A percentile compares a stretch with the other conserved stretches of the same genome.
These are phyloP conservation scores for Penicillium nordicum DNA, from an alignment of 2,329 filamentous ascomycete species.

Conservation along the genomic window DNA sequence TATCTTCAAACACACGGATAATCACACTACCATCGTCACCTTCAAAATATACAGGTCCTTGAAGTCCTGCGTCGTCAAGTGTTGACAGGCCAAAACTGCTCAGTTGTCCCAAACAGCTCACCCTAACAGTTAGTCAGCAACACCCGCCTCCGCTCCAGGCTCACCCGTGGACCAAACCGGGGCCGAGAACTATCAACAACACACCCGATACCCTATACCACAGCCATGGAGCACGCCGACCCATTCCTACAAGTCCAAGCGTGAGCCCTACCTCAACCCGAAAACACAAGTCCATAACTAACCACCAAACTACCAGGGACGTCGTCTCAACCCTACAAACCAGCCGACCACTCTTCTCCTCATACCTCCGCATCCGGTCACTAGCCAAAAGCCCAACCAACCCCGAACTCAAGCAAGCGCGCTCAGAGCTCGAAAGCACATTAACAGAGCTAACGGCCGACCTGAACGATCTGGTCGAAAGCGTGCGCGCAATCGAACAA, in stretches of 20 bases:
- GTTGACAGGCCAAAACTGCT: background rate
- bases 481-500: constrained; percentile 80
- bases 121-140: background rate
- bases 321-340: constrained; percentile 77
- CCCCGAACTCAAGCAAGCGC: constrained; percentile 64
- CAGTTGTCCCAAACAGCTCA: background rate
- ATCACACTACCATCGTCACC: background rate
- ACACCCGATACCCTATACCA: constrained; percentile 1
- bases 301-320: constrained; percentile 58
- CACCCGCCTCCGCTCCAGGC: background rate
- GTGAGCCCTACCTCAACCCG: constrained; percentile 26
- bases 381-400: constrained; percentile 68
- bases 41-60: background rate
- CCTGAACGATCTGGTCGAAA: constrained; percentile 80
- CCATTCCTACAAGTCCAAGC: constrained; percentile 50
- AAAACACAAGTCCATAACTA: constrained; percentile 10
- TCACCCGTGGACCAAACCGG: background rate
- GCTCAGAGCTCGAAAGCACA: constrained; percentile 73
- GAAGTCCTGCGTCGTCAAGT: background rate
- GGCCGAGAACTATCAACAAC: constrained; percentile 8
- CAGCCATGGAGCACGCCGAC: constrained; percentile 38
- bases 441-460: constrained; percentile 75
- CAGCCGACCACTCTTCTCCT: constrained; percentile 83
- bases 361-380: constrained; percentile 92
- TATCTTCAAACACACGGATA: no score